Conservation (phyloP, 805 yeast genomes). For the Yarrowia sp. region DNA sequence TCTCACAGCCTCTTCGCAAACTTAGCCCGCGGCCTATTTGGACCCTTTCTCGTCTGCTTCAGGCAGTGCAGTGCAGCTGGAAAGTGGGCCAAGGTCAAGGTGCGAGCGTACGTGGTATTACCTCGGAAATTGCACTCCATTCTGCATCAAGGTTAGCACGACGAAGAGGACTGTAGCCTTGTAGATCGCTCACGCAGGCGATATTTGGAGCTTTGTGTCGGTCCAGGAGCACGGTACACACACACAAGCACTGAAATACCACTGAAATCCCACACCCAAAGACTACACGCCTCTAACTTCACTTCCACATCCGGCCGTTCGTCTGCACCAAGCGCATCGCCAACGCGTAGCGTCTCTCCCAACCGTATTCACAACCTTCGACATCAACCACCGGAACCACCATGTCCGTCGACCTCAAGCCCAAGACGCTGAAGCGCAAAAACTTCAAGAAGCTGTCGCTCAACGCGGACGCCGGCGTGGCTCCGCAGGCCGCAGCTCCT, state of each 20-base stretch:
- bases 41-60: neutral
- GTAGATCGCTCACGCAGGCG: no score
- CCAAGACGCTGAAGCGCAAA: constrained; percentile 52
- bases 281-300: neutral
- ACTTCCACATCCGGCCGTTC: constrained; percentile 4
- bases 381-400: no score
- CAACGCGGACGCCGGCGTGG: constrained; percentile 19
- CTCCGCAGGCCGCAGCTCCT: constrained; percentile 13
- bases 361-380: constrained; percentile 7
- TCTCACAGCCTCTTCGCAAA: no score
- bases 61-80: constrained; percentile 7
- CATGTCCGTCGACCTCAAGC: constrained; percentile 20
- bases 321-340: constrained; percentile 20
- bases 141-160: neutral
- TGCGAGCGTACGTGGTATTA: constrained; percentile 7
- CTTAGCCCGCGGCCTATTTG: no score
- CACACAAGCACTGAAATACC: no score
- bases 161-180: no score
- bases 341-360: constrained; percentile 25
- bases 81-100: neutral
- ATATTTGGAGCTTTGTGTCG: no score
- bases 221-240: no score
- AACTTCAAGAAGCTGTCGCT: constrained; percentile 59
- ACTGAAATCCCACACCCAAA: neutral
- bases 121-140: constrained; percentile 13